Evolutionary conservation across 2,329 filamentous ascomycete genomes (phyloP).

Genomic region (Aspergillus ochraceoroseus): DNA sequence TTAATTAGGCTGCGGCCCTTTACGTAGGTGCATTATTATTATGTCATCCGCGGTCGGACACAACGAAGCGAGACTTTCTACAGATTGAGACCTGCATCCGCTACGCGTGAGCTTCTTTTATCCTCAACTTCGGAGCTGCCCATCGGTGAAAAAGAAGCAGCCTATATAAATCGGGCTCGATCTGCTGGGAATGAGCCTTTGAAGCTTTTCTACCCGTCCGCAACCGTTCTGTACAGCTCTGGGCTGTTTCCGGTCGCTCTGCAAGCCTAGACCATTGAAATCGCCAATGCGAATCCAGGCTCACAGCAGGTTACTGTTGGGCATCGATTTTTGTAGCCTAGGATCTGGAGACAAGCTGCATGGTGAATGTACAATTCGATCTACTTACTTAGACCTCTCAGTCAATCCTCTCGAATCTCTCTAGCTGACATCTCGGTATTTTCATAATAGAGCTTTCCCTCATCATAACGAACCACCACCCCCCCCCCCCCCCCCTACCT

Average conservation of each 20-base stretch:
- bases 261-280: slow-evolving; percentile 14
- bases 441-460: slow-evolving; percentile 27
- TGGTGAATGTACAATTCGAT: slow-evolving; percentile 20
- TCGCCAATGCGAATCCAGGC: slow-evolving; percentile 27
- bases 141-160: slow-evolving; percentile 10
- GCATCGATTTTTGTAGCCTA: slow-evolving; percentile 20
- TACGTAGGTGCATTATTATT: slow-evolving; percentile 26
- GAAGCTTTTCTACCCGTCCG: not conserved
- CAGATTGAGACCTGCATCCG: slow-evolving; percentile 18
- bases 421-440: slow-evolving; percentile 24
- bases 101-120: slow-evolving; percentile 20
- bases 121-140: slow-evolving; percentile 9
- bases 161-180: not conserved
- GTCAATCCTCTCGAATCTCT: slow-evolving; percentile 3
- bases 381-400: not conserved
- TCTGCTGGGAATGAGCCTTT: not conserved
- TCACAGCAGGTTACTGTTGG: slow-evolving; percentile 25
- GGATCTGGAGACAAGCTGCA: slow-evolving; percentile 20
- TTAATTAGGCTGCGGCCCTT: slow-evolving; percentile 23
- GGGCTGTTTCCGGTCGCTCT: slow-evolving; percentile 16
- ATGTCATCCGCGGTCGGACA: slow-evolving; percentile 27
- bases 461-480: slow-evolving; percentile 1
- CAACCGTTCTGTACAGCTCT: slow-evolving; percentile 8
- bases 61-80: slow-evolving; percentile 15
- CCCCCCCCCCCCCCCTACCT: slow-evolving; percentile 21